phyloP scores from a whole-genome alignment of 73 alveolate genomes.

The Tetrahymena malaccensis region DNA sequence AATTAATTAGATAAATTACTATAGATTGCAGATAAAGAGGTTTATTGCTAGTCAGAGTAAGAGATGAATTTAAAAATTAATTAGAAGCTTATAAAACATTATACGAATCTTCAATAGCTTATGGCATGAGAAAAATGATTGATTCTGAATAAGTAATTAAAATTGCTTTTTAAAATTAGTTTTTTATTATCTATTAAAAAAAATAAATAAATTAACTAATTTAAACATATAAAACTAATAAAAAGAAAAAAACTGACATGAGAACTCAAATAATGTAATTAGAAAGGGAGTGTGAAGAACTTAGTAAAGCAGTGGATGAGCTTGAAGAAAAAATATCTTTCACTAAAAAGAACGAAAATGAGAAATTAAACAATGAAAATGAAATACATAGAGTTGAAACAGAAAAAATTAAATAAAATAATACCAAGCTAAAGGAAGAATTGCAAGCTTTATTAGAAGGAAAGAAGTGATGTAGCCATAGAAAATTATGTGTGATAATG shows the following conservation, averaged over 20 bases:
- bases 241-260: conserved; percentile 29
- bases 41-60: conserved; percentile 34
- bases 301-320: conserved; percentile 29
- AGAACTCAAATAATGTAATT: conserved; percentile 26
- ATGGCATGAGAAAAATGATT: conserved; percentile 90
- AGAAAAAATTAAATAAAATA: conserved; percentile 17
- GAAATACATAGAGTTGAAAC: conserved; percentile 28
- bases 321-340: conserved; percentile 14
- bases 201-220: not conserved
- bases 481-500: no score
- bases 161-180: not conserved
- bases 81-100: conserved; percentile 84
- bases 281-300: conserved; percentile 37
- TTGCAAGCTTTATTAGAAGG: conserved; percentile 25
- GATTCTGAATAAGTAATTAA: conserved; percentile 27
- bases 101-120: conserved; percentile 96
- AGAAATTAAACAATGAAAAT: conserved; percentile 10
- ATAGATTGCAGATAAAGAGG: conserved; percentile 52
- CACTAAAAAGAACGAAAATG: conserved; percentile 35
- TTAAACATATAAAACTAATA: no score
- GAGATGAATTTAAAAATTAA: conserved; percentile 29
- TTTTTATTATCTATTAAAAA: no score
- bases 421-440: conserved; percentile 22
- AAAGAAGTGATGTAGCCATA: not conserved
- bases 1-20: conserved; percentile 54